phyloP scores from a whole-genome alignment of 208 protist species.

The Trypanosoma cruzi region DNA sequence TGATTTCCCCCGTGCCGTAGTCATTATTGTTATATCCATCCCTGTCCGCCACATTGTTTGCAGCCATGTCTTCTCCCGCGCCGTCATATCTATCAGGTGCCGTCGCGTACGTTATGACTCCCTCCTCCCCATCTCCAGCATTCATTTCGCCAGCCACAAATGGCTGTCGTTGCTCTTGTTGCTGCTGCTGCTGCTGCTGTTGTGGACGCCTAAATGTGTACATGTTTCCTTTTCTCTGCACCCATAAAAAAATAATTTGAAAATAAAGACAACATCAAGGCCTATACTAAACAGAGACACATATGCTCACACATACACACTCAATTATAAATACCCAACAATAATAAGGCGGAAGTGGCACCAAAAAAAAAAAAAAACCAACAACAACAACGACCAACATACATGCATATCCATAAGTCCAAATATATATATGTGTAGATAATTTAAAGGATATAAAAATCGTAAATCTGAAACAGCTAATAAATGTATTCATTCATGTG shows the following conservation, averaged over 20 bases:
- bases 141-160: not conserved
- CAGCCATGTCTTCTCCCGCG: not conserved
- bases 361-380: not conserved
- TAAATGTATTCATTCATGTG: not conserved
- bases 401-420: not conserved
- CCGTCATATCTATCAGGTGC: not conserved
- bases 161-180: conserved; percentile 13
- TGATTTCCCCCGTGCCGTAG: too few species aligned
- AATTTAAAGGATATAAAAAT: too few species aligned
- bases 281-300: conserved; percentile 4
- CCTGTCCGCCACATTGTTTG: not conserved
- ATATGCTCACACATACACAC: conserved; percentile 6
- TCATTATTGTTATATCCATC: too few species aligned
- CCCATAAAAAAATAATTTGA: not conserved
- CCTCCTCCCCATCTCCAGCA: not conserved
- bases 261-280: conserved; percentile 5
- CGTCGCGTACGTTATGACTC: not conserved
- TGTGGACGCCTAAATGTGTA: conserved; percentile 31
- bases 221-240: conserved; percentile 14
- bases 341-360: not conserved
- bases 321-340: not conserved
- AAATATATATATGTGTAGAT: not conserved
- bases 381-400: not conserved
- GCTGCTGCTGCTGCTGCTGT: conserved; percentile 16
- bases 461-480: not conserved